A percentile compares a stretch with the other conserved stretches of the same genome.
Conservation (phyloP, 768 basidiomycete species). For the Agaricus blazei region DNA sequence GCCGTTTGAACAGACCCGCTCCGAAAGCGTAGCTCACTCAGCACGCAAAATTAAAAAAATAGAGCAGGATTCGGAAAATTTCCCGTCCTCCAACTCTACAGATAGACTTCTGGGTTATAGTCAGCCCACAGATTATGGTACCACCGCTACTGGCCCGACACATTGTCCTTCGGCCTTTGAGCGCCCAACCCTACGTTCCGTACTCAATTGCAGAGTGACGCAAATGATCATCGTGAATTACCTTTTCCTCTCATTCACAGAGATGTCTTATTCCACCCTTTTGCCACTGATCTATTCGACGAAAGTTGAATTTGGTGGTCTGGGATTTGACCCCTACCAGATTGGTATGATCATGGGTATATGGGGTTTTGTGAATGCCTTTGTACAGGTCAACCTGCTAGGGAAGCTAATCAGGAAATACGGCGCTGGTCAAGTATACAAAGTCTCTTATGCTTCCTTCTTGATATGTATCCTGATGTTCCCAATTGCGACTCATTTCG, state of each 20-base stretch:
- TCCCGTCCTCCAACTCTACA: background rate
- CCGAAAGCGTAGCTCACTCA: conserved; percentile 17
- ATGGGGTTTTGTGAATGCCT: conserved; percentile 42
- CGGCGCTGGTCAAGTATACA: conserved; percentile 50
- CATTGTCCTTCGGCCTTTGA: conserved; percentile 3
- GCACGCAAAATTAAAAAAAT: background rate
- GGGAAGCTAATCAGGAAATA: conserved; percentile 44
- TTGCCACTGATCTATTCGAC: conserved; percentile 49
- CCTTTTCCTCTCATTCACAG: conserved; percentile 30
- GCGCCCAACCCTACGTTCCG: conserved; percentile 12
- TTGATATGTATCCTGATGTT: conserved; percentile 24
- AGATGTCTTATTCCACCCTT: conserved; percentile 31
- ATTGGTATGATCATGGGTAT: conserved; percentile 57
- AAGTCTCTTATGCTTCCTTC: conserved; percentile 24
- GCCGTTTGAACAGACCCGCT: conserved; percentile 22
- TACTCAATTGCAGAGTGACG: conserved; percentile 23
- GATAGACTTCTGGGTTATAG: background rate
- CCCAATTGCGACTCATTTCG: conserved; percentile 30
- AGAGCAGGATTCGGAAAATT: background rate
- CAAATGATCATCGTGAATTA: conserved; percentile 27
- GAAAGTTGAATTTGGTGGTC: conserved; percentile 54
- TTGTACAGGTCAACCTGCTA: conserved; percentile 48
- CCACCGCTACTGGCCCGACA: conserved; percentile 1
- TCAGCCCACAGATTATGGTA: conserved; percentile 11
- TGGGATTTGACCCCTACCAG: conserved; percentile 55